Percentiles rank a stretch among this genome's conserved stretches.
Conservation (phyloP, 257 asterid species). For the Ehretia macrophylla region DNA sequence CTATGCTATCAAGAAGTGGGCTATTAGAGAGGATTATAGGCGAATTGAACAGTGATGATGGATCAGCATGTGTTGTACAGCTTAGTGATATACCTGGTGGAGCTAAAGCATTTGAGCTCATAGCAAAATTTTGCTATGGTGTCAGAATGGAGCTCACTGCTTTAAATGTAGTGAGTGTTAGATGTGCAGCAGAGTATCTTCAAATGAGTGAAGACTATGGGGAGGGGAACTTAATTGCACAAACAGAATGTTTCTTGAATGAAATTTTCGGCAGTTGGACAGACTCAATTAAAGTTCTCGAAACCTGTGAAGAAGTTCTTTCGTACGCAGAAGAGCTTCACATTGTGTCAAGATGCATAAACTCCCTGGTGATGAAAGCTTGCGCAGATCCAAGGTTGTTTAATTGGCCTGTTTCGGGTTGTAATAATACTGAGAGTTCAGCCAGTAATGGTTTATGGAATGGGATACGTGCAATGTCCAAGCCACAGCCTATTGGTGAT, state of each 20-base stretch:
- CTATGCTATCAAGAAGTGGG: slow-evolving; percentile 76
- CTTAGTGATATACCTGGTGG: slow-evolving; percentile 79
- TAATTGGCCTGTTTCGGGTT: slow-evolving; percentile 48
- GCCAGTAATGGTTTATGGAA: slow-evolving; percentile 47
- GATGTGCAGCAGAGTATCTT: slow-evolving; percentile 86
- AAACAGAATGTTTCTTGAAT: slow-evolving; percentile 53
- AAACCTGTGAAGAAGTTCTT: slow-evolving; percentile 75
- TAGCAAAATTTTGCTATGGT: slow-evolving; percentile 80
- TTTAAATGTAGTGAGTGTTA: slow-evolving; percentile 59
- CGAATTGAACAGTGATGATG: slow-evolving; percentile 30
- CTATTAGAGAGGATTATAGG: slow-evolving; percentile 62
- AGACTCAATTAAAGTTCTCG: slow-evolving; percentile 76
- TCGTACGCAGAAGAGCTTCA: slow-evolving; percentile 67
- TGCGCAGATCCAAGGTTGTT: slow-evolving; percentile 60
- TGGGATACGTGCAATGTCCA: slow-evolving; percentile 37
- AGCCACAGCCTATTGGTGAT: slow-evolving; percentile 23
- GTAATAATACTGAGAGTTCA: slow-evolving; percentile 16
- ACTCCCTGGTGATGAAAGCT: slow-evolving; percentile 70
- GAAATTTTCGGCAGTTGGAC: slow-evolving; percentile 70
- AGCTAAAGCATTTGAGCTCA: slow-evolving; percentile 76
- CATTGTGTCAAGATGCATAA: slow-evolving; percentile 70
- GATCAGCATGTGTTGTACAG: slow-evolving; percentile 33
- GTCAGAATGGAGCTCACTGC: slow-evolving; percentile 70
- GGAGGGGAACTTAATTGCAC: slow-evolving; percentile 64
- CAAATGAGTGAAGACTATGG: slow-evolving; percentile 83